Evolutionary conservation across 2,329 filamentous ascomycete species (phyloP), one percentile per base, ranked within the genome.

Genomic region (Tolypocladium paradoxum): DNA sequence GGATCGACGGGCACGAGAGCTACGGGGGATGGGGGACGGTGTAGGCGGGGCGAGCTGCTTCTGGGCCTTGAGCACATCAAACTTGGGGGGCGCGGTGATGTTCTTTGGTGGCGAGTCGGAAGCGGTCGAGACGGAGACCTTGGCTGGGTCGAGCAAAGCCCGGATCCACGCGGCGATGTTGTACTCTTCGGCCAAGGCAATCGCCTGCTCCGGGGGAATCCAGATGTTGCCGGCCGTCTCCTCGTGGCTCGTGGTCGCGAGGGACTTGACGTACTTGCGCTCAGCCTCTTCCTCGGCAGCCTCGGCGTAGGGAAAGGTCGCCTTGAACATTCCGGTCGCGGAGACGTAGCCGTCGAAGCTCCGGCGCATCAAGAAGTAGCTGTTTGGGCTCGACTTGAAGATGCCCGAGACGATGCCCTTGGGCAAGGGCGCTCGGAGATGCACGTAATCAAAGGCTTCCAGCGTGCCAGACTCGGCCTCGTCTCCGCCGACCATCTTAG

Each of bases 221-320:
- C 93, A 99, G 51, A 99, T 83, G 69, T 96, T 99, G 47, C 93
- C 93, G 29, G 93, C 93, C 33, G 93, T 90, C 76, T 97, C 93
- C 66, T 97, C 91, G 53, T 79, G 78, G 62, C 90, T 95, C 11
- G 91, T 95, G 33, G 86, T 86, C 35, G 82, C 72, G 31, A 93
- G 83, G 7, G 80, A 82, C 74, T 96, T 96, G 71, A 99, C 85
- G 71, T 90, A 91, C 63, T 79, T 83, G 66, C 88, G 85, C 74
- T 95, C 88, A 2, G 73, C 72, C 61, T 88, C 82, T 65, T 93
- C 88, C 60, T 93, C 87, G 33, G 77, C 73, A 22, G 78, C 73
- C 56, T 85, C 82, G 45, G 88, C 85, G 70, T 87, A 90, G 8
- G 88, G 88, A 64, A 91, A 95, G 2, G 87, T 87, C 35, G 88